Evolutionary conservation across 768 basidiomycete species (phyloP).

Genomic region (Suillus fuscotomentosus): DNA sequence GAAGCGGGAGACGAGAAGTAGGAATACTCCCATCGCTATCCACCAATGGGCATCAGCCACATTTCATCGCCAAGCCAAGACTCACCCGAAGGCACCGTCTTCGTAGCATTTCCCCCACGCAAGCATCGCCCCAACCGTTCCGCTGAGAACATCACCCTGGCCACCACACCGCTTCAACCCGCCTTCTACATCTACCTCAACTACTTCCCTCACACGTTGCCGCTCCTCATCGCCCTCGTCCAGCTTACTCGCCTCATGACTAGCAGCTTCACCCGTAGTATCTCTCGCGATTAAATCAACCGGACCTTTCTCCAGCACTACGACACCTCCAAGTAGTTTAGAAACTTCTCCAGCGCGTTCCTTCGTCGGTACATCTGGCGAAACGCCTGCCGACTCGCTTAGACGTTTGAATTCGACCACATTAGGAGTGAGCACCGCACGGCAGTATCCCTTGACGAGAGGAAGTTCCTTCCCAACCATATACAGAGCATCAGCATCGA

Average conservation of each 20-base stretch:
- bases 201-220: conserved; percentile 54
- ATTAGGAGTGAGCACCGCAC: conserved; percentile 91
- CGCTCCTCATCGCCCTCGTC: conserved; percentile 45
- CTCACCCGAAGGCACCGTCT: conserved; percentile 77
- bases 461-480: conserved; percentile 73
- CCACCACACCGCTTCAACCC: conserved; percentile 94
- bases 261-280: conserved; percentile 55
- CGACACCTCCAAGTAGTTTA: conserved; percentile 76
- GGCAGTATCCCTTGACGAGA: conserved; percentile 79
- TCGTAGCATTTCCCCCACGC: conserved; percentile 97
- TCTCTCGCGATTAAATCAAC: conserved; percentile 81
- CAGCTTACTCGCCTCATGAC: conserved; percentile 42
- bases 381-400: conserved; percentile 69
- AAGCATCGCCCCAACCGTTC: conserved; percentile 82
- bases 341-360: conserved; percentile 74
- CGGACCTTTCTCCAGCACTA: conserved; percentile 86
- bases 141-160: conserved; percentile 93
- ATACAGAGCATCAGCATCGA: conserved; percentile 93
- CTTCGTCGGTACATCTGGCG: conserved; percentile 46
- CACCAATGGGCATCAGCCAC: conserved; percentile 1
- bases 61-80: not conserved
- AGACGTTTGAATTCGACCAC: conserved; percentile 89
- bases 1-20: conserved; percentile 68
- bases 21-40: conserved; percentile 53
- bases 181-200: conserved; percentile 69